These are phyloP conservation scores for Excoecaria cochinchinensis DNA, from an alignment of 345 rosid species.

Conservation along the genomic window DNA sequence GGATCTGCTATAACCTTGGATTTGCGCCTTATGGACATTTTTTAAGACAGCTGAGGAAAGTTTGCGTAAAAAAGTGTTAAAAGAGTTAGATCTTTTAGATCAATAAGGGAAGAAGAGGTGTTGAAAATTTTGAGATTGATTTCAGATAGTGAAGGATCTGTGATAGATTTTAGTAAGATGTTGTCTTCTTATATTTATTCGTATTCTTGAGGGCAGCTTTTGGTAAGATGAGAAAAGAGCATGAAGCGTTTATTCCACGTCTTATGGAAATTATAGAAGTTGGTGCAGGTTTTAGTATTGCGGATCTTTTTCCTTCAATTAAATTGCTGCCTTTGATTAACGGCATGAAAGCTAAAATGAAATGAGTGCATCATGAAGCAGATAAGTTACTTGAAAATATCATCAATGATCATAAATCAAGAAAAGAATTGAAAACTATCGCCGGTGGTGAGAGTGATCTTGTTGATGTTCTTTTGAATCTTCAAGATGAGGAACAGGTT, in stretches of 20 bases:
- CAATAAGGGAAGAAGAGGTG: conserved; percentile 9
- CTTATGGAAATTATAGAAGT: neutral
- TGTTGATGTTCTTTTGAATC: conserved; percentile 8
- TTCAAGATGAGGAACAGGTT: neutral
- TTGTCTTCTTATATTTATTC: neutral
- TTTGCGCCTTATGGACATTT: no score
- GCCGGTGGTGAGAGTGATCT: neutral
- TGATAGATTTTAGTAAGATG: no score
- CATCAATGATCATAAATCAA: conserved; percentile 18
- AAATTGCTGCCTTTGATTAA: conserved; percentile 11
- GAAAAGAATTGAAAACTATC: neutral
- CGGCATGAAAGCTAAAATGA: conserved; percentile 4
- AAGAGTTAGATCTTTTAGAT: conserved; percentile 19
- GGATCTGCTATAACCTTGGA: no score
- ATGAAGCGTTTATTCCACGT: neutral
- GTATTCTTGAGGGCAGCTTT: conserved; percentile 5
- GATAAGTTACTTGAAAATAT: conserved; percentile 22
- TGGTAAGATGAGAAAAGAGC: neutral
- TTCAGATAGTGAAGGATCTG: neutral
- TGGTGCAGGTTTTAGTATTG: conserved; percentile 17
- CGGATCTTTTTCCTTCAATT: conserved; percentile 7
- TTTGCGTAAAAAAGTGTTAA: neutral
- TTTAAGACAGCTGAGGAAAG: conserved; percentile 16
- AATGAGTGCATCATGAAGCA: conserved; percentile 10
- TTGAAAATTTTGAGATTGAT: conserved; percentile 4